These are phyloP conservation scores for Trametes maxima DNA, from an alignment of 768 basidiomycete species.

Conservation along the genomic window DNA sequence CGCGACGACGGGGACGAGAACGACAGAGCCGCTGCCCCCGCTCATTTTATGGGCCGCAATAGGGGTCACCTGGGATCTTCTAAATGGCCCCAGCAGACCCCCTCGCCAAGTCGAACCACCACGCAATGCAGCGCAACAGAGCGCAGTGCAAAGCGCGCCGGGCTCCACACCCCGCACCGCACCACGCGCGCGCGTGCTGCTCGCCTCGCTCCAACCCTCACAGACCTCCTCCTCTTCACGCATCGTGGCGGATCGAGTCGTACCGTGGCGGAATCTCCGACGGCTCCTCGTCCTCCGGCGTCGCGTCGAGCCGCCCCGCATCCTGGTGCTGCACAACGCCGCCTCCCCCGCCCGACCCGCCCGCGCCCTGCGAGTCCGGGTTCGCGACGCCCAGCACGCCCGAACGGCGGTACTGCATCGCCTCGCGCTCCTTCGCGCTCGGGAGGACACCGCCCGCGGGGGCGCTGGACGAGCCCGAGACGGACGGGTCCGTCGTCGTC, in stretches of 20 bases:
- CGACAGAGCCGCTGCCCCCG: too few relatives aligned
- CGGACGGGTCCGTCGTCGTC: constrained; percentile 12
- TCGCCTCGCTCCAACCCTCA: neutral
- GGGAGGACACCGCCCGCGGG: constrained; percentile 19
- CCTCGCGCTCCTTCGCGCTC: constrained; percentile 36
- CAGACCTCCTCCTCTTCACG: neutral
- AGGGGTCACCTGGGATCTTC: too few relatives aligned
- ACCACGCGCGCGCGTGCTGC: too few relatives aligned
- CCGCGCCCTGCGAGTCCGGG: constrained; percentile 15
- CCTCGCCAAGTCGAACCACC: too few relatives aligned
- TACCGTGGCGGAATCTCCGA: constrained; percentile 37
- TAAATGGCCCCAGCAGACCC: too few relatives aligned
- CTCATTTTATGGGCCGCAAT: too few relatives aligned
- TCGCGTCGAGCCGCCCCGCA: constrained; percentile 29
- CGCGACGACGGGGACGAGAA: too few relatives aligned
- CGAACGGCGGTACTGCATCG: constrained; percentile 18
- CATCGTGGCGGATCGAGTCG: constrained; percentile 33
- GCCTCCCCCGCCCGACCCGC: neutral
- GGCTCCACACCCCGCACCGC: too few relatives aligned
- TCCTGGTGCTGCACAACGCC: constrained; percentile 35
- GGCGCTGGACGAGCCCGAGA: constrained; percentile 7
- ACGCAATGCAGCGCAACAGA: too few relatives aligned
- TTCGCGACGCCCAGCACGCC: constrained; percentile 31
- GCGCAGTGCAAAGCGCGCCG: too few relatives aligned
- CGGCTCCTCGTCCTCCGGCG: constrained; percentile 20